These are phyloP conservation scores for Colletotrichum lini DNA, from an alignment of 2,329 filamentous ascomycete genomes.

Conservation along the genomic window DNA sequence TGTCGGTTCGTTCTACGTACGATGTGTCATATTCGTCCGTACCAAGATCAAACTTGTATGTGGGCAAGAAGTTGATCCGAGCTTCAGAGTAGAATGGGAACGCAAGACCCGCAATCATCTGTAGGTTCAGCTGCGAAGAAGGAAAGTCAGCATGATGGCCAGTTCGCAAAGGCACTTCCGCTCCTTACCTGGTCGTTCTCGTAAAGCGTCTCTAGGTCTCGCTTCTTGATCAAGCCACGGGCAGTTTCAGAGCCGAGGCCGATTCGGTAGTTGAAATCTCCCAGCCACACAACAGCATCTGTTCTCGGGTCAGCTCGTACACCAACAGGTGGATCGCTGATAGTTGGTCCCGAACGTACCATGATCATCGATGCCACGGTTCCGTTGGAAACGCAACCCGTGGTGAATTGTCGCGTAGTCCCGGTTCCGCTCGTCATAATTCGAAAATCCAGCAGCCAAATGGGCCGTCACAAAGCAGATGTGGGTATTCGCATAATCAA, in stretches of 20 bases:
- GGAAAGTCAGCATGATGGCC: neutral
- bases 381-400: conserved; percentile 91
- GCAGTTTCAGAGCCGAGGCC: conserved; percentile 85
- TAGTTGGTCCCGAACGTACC: conserved; percentile 60
- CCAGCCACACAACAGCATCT: conserved; percentile 91
- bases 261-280: conserved; percentile 98
- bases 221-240: conserved; percentile 78
- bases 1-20: conserved; percentile 59
- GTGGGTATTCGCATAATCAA: conserved; percentile 93
- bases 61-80: conserved; percentile 89
- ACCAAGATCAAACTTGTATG: conserved; percentile 95
- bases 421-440: conserved; percentile 95
- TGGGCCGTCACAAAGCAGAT: conserved; percentile 98
- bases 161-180: too few relatives aligned
- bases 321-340: neutral
- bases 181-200: conserved; percentile 85
- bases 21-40: conserved; percentile 93
- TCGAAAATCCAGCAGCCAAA: conserved; percentile 94
- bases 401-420: conserved; percentile 92
- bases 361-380: conserved; percentile 92
- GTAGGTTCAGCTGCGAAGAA: conserved; percentile 80
- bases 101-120: conserved; percentile 93
- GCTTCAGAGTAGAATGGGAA: conserved; percentile 96
- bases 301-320: conserved; percentile 15
- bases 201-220: conserved; percentile 84